Conservation (phyloP, 208 protist genomes). For the Trichomonas gallinae region DNA sequence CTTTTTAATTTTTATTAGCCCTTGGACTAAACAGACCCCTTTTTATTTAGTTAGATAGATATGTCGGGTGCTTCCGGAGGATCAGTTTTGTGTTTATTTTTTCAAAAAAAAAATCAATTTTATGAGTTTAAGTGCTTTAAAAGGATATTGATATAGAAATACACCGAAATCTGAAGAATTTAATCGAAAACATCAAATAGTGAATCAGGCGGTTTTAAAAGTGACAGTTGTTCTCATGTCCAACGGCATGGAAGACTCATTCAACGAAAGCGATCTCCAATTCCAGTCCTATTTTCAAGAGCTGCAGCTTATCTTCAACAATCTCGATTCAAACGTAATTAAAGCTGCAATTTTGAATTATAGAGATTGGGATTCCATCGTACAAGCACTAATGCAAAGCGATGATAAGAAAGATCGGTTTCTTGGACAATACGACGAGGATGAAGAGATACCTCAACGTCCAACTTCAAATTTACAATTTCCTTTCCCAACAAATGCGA, state of each 20-base stretch:
- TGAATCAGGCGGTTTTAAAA: not conserved
- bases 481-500: not conserved
- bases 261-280: not conserved
- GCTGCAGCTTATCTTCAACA: not conserved
- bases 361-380: not conserved
- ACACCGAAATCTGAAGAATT: too few relatives aligned
- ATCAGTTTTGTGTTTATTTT: too few relatives aligned
- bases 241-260: not conserved
- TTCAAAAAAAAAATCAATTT: too few relatives aligned
- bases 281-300: not conserved
- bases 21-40: too few relatives aligned
- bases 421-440: not conserved
- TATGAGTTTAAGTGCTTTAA: too few relatives aligned
- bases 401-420: not conserved
- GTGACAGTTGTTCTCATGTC: not conserved
- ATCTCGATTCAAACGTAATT: not conserved
- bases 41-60: too few relatives aligned
- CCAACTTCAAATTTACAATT: not conserved
- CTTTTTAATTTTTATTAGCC: too few relatives aligned
- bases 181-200: not conserved
- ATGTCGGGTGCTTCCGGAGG: too few relatives aligned
- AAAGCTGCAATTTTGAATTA: not conserved
- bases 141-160: too few relatives aligned
- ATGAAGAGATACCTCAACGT: not conserved
- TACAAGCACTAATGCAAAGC: not conserved